Conservation (phyloP, 176 grass and related monocot species). For the Carex scoparia region DNA sequence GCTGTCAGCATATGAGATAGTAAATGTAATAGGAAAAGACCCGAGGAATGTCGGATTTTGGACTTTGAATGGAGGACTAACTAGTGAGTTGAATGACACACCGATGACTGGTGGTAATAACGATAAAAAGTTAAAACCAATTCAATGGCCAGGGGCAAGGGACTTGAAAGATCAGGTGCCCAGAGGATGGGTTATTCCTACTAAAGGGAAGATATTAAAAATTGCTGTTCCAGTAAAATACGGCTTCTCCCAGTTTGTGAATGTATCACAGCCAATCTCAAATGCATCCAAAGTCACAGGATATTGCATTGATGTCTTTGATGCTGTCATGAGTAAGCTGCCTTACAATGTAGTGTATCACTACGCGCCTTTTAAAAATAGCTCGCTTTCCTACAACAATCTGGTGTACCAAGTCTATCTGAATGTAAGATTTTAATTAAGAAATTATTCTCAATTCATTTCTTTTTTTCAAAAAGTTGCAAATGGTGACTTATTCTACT, state of each 20-base stretch:
- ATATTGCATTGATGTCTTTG: conserved; percentile 64
- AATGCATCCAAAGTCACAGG: conserved; percentile 25
- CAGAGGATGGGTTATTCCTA: conserved; percentile 40
- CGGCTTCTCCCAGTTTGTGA: conserved; percentile 46
- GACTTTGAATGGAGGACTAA: conserved; percentile 20
- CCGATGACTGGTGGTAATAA: not conserved
- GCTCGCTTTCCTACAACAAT: conserved; percentile 40
- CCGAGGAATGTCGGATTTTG: conserved; percentile 32
- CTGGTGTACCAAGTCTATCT: conserved; percentile 50
- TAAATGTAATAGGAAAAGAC: conserved; percentile 35
- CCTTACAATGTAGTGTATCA: conserved; percentile 36
- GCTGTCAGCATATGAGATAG: conserved; percentile 38
- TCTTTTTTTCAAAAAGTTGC: not conserved
- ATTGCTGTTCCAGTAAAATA: conserved; percentile 47
- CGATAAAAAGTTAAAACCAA: conserved; percentile 7
- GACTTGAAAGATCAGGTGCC: not conserved
- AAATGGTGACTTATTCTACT: not conserved
- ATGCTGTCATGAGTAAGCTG: conserved; percentile 33
- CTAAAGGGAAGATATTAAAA: conserved; percentile 20
- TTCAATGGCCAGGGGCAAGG: conserved; percentile 51
- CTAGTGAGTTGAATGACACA: not conserved
- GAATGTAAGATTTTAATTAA: conserved; percentile 29
- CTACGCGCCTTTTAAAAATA: conserved; percentile 25
- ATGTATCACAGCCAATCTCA: conserved; percentile 26
- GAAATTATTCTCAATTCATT: not conserved